Evolutionary conservation across 805 yeast genomes (phyloP).

Genomic region (Jamesozyma lodderae): DNA sequence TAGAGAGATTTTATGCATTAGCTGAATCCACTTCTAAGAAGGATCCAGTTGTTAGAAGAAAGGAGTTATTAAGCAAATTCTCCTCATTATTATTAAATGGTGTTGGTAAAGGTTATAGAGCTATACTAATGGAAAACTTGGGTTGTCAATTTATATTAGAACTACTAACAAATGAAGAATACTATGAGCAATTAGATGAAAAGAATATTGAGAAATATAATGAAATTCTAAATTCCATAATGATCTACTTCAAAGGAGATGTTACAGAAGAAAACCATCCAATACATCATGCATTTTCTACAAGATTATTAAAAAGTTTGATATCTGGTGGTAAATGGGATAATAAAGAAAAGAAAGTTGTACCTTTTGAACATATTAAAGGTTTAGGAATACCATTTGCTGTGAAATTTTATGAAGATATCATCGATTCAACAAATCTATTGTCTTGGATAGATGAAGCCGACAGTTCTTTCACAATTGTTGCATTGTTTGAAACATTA

Average conservation of each 20-base stretch:
- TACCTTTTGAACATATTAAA: slow-evolving; percentile 35
- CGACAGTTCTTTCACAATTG: slow-evolving; percentile 71
- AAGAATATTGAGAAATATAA: slow-evolving; percentile 32
- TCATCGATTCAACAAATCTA: slow-evolving; percentile 43
- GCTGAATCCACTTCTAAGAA: slow-evolving; percentile 73
- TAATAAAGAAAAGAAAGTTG: slow-evolving; percentile 46
- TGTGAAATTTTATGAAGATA: slow-evolving; percentile 40
- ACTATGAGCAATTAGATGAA: slow-evolving; percentile 32
- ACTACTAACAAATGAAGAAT: slow-evolving; percentile 49
- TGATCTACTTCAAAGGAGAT: slow-evolving; percentile 57
- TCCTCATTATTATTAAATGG: slow-evolving; percentile 55
- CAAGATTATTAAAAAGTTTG: slow-evolving; percentile 64
- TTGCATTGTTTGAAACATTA: slow-evolving; percentile 66
- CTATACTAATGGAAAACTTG: slow-evolving; percentile 54
- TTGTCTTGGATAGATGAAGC: slow-evolving; percentile 60
- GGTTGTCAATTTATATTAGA: slow-evolving; percentile 82
- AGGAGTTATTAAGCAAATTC: slow-evolving; percentile 56
- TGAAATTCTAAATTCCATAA: slow-evolving; percentile 46
- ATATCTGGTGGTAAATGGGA: slow-evolving; percentile 85
- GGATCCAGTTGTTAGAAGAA: slow-evolving; percentile 66
- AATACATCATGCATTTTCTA: slow-evolving; percentile 59
- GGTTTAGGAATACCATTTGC: slow-evolving; percentile 57
- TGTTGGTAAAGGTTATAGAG: slow-evolving; percentile 41
- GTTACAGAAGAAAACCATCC: slow-evolving; percentile 58
- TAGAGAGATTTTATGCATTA: slow-evolving; percentile 50